phyloP scores from a whole-genome alignment of 1,139 yeast genomes.

The Arxiozyma slooffiae region DNA sequence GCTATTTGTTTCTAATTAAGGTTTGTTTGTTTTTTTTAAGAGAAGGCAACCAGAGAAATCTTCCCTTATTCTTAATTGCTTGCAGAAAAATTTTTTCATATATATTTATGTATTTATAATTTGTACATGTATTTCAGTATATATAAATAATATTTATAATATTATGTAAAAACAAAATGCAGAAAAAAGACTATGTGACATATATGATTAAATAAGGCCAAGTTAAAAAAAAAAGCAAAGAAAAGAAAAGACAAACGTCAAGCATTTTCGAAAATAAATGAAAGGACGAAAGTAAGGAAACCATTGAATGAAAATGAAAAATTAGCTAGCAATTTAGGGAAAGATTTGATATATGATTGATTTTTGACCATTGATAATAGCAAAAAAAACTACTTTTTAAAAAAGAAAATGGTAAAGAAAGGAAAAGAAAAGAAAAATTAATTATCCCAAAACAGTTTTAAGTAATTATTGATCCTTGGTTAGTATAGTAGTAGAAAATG shows the following conservation, averaged over 20 bases:
- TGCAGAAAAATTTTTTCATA: no score
- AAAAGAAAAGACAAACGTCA: neutral
- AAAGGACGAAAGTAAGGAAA: neutral
- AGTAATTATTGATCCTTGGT: neutral
- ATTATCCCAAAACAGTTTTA: neutral
- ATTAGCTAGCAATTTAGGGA: neutral
- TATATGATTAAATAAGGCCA: no score
- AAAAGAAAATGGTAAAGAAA: no score
- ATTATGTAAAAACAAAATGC: neutral
- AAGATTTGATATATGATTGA: neutral
- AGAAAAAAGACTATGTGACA: neutral
- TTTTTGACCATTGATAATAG: neutral
- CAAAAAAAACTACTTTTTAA: no score
- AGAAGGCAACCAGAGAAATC: neutral
- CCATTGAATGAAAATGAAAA: no score
- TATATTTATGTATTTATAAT: neutral
- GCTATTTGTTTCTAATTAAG: no score
- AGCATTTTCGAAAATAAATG: no score
- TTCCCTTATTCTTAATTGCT: no score
- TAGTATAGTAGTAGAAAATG: no score
- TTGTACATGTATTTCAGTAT: neutral
- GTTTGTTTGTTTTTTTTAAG: slow-evolving; percentile 3
- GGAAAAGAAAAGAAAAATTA: no score
- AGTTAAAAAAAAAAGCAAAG: neutral
- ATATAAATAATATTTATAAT: neutral